Evolutionary conservation across 2,329 filamentous ascomycete species (phyloP).

Genomic region (Monilinia polystroma): DNA sequence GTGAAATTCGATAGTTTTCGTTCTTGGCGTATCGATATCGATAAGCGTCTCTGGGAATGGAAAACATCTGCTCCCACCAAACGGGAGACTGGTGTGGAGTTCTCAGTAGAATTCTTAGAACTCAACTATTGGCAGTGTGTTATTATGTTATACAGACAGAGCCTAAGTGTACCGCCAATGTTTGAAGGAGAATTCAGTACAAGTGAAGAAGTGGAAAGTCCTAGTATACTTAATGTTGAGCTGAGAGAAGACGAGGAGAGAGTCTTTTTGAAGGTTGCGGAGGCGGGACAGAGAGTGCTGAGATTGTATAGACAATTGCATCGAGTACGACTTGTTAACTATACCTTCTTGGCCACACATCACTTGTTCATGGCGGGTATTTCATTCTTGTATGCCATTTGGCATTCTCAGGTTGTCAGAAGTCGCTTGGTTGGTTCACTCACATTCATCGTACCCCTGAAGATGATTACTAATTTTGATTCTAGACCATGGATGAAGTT

Average conservation of each 20-base stretch:
- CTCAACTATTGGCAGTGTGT: conserved; percentile 98
- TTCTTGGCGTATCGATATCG: conserved; percentile 85
- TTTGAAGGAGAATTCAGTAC: conserved; percentile 76
- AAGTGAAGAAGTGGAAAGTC: conserved; percentile 62
- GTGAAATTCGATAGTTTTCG: conserved; percentile 81
- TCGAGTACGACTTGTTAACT: conserved; percentile 84
- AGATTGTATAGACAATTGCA: conserved; percentile 89
- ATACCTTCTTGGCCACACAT: conserved; percentile 92
- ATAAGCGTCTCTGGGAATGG: conserved; percentile 80
- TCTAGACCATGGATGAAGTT: conserved; percentile 84
- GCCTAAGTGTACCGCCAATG: conserved; percentile 78
- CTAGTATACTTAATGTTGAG: conserved; percentile 62
- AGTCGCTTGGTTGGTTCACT: conserved; percentile 69
- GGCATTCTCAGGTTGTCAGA: conserved; percentile 88
- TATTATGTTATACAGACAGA: conserved; percentile 93
- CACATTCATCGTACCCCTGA: background rate
- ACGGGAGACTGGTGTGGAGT: conserved; percentile 79
- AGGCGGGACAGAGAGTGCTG: conserved; percentile 89
- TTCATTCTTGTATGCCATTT: conserved; percentile 94
- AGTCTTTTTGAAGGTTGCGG: conserved; percentile 91
- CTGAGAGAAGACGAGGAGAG: conserved; percentile 80
- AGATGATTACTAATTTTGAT: conserved; percentile 21
- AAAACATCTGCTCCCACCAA: conserved; percentile 77
- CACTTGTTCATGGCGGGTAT: conserved; percentile 97
- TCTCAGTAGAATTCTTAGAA: conserved; percentile 86